phyloP scores from a whole-genome alignment of 2,329 filamentous ascomycete species.

The Teratosphaeria zuluensis region DNA sequence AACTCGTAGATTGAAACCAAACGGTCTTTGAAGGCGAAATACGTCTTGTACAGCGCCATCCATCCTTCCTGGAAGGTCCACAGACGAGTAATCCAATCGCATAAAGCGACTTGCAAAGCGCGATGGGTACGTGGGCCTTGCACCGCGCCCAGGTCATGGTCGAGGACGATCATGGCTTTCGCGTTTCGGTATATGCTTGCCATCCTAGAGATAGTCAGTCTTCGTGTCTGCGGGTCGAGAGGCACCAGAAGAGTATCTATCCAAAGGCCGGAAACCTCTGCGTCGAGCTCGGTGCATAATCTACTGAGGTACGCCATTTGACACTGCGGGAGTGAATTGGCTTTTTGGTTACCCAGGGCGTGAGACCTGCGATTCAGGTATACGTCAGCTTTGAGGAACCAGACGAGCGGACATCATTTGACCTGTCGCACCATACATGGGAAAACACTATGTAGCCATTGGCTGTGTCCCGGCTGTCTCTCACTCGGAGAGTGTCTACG shows the following conservation, averaged over 20 bases:
- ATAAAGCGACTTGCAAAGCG: background rate
- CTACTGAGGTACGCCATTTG: background rate
- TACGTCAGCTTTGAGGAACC: background rate
- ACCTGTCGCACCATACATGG: background rate
- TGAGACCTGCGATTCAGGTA: background rate
- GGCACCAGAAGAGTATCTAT: background rate
- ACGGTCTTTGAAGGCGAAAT: background rate
- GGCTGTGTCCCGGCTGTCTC: background rate
- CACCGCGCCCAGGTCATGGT: background rate
- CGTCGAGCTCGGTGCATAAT: background rate
- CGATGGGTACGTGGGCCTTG: background rate
- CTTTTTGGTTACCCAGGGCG: background rate
- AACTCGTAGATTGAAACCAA: background rate
- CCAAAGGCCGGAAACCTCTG: background rate
- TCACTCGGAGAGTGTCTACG: background rate
- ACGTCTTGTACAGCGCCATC: background rate
- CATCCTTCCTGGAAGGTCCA: background rate
- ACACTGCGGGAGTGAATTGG: background rate
- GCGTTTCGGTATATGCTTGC: background rate
- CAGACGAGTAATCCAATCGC: background rate
- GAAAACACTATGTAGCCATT: background rate
- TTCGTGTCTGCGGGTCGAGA: background rate
- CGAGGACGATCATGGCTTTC: background rate
- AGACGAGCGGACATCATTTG: background rate
- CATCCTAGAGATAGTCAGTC: background rate